phyloP scores from a whole-genome alignment of 116 monocot species.

The Zostera marina region DNA sequence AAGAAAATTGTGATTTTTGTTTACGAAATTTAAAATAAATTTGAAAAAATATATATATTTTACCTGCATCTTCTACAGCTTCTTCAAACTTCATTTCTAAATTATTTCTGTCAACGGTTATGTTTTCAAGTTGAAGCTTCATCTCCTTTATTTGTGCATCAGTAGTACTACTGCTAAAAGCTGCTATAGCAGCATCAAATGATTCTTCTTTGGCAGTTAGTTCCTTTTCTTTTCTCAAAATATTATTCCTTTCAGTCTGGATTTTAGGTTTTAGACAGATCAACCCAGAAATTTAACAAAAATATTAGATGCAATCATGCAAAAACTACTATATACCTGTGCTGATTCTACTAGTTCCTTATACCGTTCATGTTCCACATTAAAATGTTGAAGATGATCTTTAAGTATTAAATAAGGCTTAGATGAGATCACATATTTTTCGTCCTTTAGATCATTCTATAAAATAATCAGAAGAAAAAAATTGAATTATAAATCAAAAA shows the following conservation, averaged over 20 bases:
- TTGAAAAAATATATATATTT: background rate
- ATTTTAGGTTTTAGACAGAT: conserved; percentile 1
- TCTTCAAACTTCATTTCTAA: conserved; percentile 72
- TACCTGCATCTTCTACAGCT: conserved; percentile 80
- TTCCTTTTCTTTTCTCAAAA: conserved; percentile 52
- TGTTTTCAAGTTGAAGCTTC: conserved; percentile 58
- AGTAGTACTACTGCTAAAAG: conserved; percentile 22
- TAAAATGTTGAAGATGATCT: conserved; percentile 52
- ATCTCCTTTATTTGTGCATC: conserved; percentile 46
- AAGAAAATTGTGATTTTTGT: background rate
- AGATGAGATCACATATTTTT: conserved; percentile 52
- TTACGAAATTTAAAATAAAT: background rate
- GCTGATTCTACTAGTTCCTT: conserved; percentile 53
- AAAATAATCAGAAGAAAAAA: conserved; percentile 4
- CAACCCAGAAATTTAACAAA: background rate
- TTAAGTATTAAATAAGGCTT: conserved; percentile 43
- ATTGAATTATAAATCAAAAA: conserved; percentile 2
- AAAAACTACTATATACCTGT: conserved; percentile 32
- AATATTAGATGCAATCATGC: background rate
- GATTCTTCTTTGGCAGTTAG: conserved; percentile 57
- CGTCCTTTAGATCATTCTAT: conserved; percentile 77
- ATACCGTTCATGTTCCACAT: conserved; percentile 49
- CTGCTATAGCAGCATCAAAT: conserved; percentile 31
- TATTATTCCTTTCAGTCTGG: conserved; percentile 52
- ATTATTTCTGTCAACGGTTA: conserved; percentile 50